Conservation (phyloP, 257 asterid species). For the Solanum arcanum region DNA sequence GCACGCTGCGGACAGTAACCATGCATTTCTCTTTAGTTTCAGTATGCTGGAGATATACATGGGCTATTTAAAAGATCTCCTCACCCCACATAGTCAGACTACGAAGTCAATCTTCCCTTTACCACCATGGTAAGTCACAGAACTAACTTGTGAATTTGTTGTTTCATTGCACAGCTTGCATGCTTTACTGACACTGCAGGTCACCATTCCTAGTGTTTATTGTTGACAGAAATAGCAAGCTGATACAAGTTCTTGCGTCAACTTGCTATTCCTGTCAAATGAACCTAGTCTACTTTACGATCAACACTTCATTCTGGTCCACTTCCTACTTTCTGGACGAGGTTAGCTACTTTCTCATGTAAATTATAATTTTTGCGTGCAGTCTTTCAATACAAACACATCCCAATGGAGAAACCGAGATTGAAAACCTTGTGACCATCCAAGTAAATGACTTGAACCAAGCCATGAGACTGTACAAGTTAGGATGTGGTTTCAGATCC, state of each 20-base stretch:
- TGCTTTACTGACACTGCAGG: background rate
- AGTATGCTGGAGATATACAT: slow-evolving; percentile 10
- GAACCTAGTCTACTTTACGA: background rate
- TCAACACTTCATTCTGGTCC: background rate
- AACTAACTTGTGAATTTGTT: background rate
- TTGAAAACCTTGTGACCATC: slow-evolving; percentile 10
- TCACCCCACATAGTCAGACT: background rate
- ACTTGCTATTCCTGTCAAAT: background rate
- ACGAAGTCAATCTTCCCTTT: background rate
- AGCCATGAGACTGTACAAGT: slow-evolving; percentile 5
- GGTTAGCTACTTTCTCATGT: background rate
- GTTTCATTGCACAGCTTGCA: background rate
- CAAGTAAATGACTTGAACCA: slow-evolving; percentile 4
- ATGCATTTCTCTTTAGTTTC: background rate
- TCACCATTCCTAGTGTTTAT: background rate
- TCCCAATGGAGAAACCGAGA: slow-evolving; percentile 2
- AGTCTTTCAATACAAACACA: slow-evolving; percentile 12
- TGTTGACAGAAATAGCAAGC: background rate
- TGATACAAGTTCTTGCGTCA: background rate
- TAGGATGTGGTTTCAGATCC: slow-evolving; percentile 7
- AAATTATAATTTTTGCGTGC: background rate
- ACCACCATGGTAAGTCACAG: background rate
- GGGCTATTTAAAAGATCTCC: slow-evolving; percentile 8
- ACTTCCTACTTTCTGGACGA: background rate
- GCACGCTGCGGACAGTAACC: slow-evolving; percentile 6